Base-by-base conservation (phyloP, 345 rosid species). In the Stellera chamaejasme region DNA sequence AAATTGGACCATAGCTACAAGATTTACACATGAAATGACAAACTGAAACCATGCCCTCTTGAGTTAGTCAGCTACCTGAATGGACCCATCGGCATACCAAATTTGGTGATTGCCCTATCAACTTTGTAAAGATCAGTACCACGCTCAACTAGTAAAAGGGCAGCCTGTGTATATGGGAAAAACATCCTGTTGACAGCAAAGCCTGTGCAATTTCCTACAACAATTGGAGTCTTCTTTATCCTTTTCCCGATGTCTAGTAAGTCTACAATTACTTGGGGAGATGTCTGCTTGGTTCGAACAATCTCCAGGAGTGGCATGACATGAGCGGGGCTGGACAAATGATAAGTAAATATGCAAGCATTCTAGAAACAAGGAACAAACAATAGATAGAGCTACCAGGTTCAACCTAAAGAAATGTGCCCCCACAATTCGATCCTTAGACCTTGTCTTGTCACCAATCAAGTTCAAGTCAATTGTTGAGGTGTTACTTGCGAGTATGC, bases 21-120 rank as follows among this genome's bases (percentile, higher is more conserved):
- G 15, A 56, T 58, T 41, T 10, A 5, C 6, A 39, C 19, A 47
- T 45, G 16, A 43, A 45, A 28, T 50, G 36, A 14, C 54, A 42
- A 27, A 14, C 16, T n/a, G 10, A 43, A 5, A 49, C 28, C 25
- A 45, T 50, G 69, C 23, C 16, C 56, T 19, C 41, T 0, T 16
- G 14, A 48, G 50, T 13, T 13, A 39, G 45, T 13, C 11, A 63
- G 28, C 54, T 73, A 78, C 96, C 98, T 85, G 79, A 92, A 92
- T 52, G 96, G 97, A 42, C 97, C 97, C 96, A 94, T 94, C 61
- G 96, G 97, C 97, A 94, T 90, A 73, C 99, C 99, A 67, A 90
- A 90, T 67, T 90, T 85, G 68, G 85, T 80, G 65, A 87, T 66
- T 45, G 76, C 87, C 64, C 54, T 78, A 58, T 94, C 99, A 39